These are phyloP conservation scores for Azolla pinnata DNA, from an alignment of 75 land plant genomes.

Conservation along the genomic window DNA sequence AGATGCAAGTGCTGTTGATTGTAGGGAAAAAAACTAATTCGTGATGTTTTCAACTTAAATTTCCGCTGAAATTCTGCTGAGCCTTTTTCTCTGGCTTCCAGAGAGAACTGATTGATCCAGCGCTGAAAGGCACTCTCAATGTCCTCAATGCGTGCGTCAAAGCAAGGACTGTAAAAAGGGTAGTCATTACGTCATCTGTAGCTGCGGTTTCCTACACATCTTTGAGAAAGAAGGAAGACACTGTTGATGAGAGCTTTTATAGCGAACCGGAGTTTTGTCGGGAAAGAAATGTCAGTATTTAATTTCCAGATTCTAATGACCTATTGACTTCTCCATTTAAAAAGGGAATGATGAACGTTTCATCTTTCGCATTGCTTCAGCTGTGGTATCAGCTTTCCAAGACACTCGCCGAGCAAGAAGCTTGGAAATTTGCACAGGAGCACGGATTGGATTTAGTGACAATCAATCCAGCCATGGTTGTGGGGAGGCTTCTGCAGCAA, in stretches of 20 bases:
- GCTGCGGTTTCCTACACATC: conserved; percentile 57
- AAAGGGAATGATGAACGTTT: not conserved
- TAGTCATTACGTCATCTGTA: conserved; percentile 70
- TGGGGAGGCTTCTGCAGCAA: conserved; percentile 84
- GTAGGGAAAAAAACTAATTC: no score
- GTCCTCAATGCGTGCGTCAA: conserved; percentile 64
- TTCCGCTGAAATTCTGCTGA: no score
- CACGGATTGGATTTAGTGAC: conserved; percentile 58
- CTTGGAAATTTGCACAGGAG: conserved; percentile 69
- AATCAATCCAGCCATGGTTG: conserved; percentile 89
- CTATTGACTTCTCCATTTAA: not conserved
- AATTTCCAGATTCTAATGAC: conserved; percentile 1
- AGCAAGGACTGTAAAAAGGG: conserved; percentile 39
- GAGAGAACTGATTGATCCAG: conserved; percentile 76
- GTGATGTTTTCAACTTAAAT: no score
- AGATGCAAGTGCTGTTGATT: no score
- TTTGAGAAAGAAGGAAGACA: conserved; percentile 8
- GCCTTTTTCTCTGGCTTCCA: conserved; percentile 16
- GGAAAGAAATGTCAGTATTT: conserved; percentile 34
- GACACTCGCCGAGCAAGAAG: conserved; percentile 82
- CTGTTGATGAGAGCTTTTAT: conserved; percentile 73
- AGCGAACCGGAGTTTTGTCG: conserved; percentile 43
- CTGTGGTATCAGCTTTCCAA: conserved; percentile 75
- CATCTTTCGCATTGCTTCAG: conserved; percentile 22
- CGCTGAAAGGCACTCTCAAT: conserved; percentile 76